A percentile compares a stretch with the other conserved stretches of the same genome.
phyloP scores from a whole-genome alignment of 2,329 filamentous ascomycete species.

The Sclerotinia subarctica region DNA sequence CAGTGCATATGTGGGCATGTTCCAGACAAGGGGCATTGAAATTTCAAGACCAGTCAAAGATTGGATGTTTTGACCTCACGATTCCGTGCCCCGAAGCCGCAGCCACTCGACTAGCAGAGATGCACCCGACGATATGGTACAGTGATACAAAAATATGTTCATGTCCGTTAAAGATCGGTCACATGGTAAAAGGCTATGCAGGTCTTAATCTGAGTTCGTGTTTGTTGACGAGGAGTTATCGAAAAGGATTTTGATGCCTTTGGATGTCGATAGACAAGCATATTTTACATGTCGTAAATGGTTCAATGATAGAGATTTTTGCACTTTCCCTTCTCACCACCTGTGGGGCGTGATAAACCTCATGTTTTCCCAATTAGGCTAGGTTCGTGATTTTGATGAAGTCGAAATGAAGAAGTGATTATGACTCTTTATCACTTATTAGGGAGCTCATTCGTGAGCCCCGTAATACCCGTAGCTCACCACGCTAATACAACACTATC shows the following conservation, averaged over 20 bases:
- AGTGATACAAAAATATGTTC: not conserved
- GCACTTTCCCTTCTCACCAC: not conserved
- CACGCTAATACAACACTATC: too few relatives aligned
- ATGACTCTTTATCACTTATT: too few relatives aligned
- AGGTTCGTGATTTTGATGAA: too few relatives aligned
- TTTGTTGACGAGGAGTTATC: not conserved
- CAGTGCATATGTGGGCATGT: constrained; percentile 10
- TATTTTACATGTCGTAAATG: not conserved
- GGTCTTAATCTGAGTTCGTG: not conserved
- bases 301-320: too few relatives aligned
- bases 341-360: too few relatives aligned
- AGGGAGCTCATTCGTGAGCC: too few relatives aligned
- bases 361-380: too few relatives aligned
- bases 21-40: not conserved
- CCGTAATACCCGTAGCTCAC: too few relatives aligned
- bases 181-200: not conserved
- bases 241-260: not conserved
- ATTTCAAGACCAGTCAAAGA: constrained; percentile 5
- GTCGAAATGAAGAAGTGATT: too few relatives aligned
- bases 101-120: constrained; percentile 11
- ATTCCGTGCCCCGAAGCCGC: constrained; percentile 1
- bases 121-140: constrained; percentile 10
- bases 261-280: not conserved
- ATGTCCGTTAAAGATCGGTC: not conserved
- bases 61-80: not conserved